Evolutionary conservation across 768 basidiomycete species (phyloP), one percentile per base, ranked within the genome.

Genomic region (Pleurotus salmoneostramineus): DNA sequence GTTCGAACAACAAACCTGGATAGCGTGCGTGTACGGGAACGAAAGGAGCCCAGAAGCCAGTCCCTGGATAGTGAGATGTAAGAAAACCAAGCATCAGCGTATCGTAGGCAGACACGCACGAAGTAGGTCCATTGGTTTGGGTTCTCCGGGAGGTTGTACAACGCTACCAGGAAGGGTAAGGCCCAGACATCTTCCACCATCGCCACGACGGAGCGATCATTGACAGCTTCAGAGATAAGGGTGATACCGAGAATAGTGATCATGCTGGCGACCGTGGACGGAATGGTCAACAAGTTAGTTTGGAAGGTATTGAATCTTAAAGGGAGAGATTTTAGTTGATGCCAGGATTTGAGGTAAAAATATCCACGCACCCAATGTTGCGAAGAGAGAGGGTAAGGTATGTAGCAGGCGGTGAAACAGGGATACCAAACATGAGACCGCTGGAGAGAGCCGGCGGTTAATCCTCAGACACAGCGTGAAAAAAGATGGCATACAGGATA

Each of bases 331-430:
- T n/a, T n/a, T n/a, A n/a, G n/a, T n/a, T n/a, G n/a, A n/a, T n/a
- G n/a, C n/a, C n/a, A n/a, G n/a, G n/a, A n/a, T n/a, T n/a, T n/a
- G n/a, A n/a, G n/a, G n/a, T n/a, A n/a, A n/a, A n/a, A n/a, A n/a
- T n/a, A n/a, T n/a, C n/a, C n/a, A 60, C 69, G 17, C 48, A 77
- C 77, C 83, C 85, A n/a, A 83, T 73, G 45, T 80, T 69, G 3
- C 79, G 74, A 6, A 88, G 73, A 31, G 80, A 77, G 6, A 88
- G 72, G 0, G 86, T 84, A 21, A 88, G 77, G 63, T 89, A 89
- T 0, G 76, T 75, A 1, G 66, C 62, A 1, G 84, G 83, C 15
- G 83, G 77, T 7, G 64, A 40, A 43, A 71, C 66, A 10, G 84
- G 79, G 58, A 84, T 79, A 17, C 77, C 75, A 55, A 83, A 85